Evolutionary conservation across 192 early-diverging fungal genomes (phyloP).

Genomic region (Oehlia diaphana): DNA sequence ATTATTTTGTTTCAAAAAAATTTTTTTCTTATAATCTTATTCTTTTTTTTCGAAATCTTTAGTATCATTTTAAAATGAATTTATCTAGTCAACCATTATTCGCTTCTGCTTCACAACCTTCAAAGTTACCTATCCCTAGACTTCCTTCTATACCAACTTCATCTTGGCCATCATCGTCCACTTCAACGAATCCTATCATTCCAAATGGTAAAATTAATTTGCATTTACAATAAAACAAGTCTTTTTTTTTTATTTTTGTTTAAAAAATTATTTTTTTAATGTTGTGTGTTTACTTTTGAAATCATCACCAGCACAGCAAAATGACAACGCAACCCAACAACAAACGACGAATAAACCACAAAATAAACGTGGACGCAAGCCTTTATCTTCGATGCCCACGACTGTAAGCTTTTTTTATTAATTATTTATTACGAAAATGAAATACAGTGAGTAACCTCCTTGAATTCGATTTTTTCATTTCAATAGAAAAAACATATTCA

Average conservation of each 20-base stretch:
- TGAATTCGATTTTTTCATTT: neutral
- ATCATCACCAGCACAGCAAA: neutral
- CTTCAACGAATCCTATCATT: neutral
- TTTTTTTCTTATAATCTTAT: neutral
- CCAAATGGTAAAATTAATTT: neutral
- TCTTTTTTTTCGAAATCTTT: neutral
- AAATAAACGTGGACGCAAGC: neutral
- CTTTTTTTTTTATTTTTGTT: too few relatives aligned
- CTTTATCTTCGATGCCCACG: neutral
- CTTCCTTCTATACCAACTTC: neutral
- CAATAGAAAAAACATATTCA: slow-evolving; percentile 7
- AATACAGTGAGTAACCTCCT: neutral
- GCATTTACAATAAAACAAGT: neutral
- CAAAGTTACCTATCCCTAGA: neutral
- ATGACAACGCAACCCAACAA: neutral
- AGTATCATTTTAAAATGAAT: neutral
- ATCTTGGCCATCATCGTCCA: neutral
- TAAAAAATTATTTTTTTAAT: too few relatives aligned
- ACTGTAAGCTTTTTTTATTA: neutral
- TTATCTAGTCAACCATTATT: neutral
- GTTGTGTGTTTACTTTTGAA: neutral
- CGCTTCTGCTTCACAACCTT: neutral
- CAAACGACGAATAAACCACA: neutral
- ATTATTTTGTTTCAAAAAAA: too few relatives aligned
- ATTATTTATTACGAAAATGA: neutral